Base-by-base conservation (phyloP, 2,329 filamentous ascomycete species). In the Arthrinium phaeospermum region DNA sequence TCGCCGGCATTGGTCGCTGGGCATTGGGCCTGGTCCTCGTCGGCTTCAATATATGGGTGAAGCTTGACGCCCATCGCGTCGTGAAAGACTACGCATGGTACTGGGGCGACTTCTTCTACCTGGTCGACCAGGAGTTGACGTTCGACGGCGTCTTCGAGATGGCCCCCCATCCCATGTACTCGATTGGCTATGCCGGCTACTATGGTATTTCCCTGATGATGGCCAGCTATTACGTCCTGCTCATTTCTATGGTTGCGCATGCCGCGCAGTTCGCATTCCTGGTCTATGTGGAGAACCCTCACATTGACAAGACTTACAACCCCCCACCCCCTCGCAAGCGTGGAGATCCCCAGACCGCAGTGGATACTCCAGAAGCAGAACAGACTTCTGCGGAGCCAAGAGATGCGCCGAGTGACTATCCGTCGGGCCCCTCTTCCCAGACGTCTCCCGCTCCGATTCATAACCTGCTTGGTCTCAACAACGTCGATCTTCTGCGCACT, bases 61-160 rank as follows among this genome's bases (percentile, higher is more conserved):
- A 99, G 85, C 88, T 99, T 74, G 96, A 99, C 83, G 96, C 96
- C 27, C 96, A 99, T 83, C 90, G 96, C 74, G 96, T 99, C 69
- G 96, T 99, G 80, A 98, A 98, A 83, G 96, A 99, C 83, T 99
- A 95, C 85, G 96, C 96, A 41, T 99, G 96, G 96, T 99, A 98
- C 84, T 99, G 96, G 96, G 96, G 96, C 74, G 96, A 99, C 83
- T 98, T 98, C 85, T 99, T 98, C 87, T 99, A 95, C 84, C 91
- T 99, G 79, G 94, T 99, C 82, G 96, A 99, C 83, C 95, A 98
- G 84, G 94, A 98, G 80, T 87, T 99, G 81, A 98, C 95, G 69
- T 99, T 99, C 82, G 96, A 99, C 80, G 96, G 96, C 72, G 96
- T 99, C 75, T 99, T 98, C 81, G 96, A 99, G 85, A 97, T 99